These are phyloP conservation scores for Fusarium oligoseptatum DNA, from an alignment of 2,329 filamentous ascomycete genomes.

Conservation along the genomic window DNA sequence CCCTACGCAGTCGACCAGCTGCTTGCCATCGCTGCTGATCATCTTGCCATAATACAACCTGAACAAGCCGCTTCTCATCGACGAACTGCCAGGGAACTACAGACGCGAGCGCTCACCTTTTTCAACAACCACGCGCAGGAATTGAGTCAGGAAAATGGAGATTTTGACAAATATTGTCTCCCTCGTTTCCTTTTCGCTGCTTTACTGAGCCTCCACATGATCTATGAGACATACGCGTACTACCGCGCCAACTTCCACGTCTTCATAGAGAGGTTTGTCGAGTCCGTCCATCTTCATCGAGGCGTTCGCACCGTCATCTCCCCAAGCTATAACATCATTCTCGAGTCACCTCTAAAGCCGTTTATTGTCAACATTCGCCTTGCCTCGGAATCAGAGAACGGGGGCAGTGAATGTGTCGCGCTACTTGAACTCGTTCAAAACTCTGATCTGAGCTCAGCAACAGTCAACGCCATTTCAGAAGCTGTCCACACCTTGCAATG, in stretches of 20 bases:
- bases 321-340: conserved; percentile 52
- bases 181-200: conserved; percentile 61
- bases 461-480: conserved; percentile 46
- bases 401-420: conserved; percentile 45
- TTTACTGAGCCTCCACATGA: conserved; percentile 60
- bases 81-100: conserved; percentile 58
- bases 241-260: conserved; percentile 54
- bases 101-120: conserved; percentile 58
- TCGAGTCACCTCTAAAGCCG: conserved; percentile 51
- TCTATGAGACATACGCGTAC: conserved; percentile 61
- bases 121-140: conserved; percentile 53
- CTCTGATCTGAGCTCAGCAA: conserved; percentile 47
- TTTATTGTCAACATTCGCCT: conserved; percentile 42
- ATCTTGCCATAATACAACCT: conserved; percentile 47
- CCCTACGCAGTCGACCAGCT: conserved; percentile 63
- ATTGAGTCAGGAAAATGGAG: conserved; percentile 24
- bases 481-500: conserved; percentile 50
- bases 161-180: conserved; percentile 48
- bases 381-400: conserved; percentile 18
- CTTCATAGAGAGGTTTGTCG: conserved; percentile 57
- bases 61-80: conserved; percentile 39
- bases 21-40: conserved; percentile 60
- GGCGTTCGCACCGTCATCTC: conserved; percentile 57
- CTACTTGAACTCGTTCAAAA: conserved; percentile 49
- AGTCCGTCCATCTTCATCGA: conserved; percentile 58